Conservation (phyloP, 352 stramenopile genomes). For the Pythium brachiatum region DNA sequence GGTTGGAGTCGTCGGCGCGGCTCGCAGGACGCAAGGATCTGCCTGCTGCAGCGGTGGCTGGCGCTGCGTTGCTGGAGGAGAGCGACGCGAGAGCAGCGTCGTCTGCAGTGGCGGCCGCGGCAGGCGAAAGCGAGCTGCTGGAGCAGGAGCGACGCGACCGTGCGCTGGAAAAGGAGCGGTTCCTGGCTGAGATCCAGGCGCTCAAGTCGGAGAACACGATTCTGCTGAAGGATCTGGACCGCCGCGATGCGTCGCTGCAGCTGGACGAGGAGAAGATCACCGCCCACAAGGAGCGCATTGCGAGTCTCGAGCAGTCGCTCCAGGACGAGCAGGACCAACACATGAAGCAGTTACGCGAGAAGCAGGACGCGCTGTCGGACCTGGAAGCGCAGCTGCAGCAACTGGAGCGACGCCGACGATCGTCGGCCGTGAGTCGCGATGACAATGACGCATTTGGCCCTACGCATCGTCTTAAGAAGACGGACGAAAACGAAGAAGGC, state of each 20-base stretch:
- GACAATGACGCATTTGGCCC: constrained; percentile 54
- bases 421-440: constrained; percentile 40
- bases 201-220: constrained; percentile 71
- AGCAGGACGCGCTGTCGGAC: constrained; percentile 66
- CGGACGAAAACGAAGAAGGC: constrained; percentile 26
- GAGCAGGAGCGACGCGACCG: constrained; percentile 40
- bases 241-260: constrained; percentile 61
- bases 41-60: constrained; percentile 24
- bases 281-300: constrained; percentile 63
- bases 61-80: constrained; percentile 34
- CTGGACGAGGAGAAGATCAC: constrained; percentile 63
- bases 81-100: constrained; percentile 6
- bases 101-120: constrained; percentile 1
- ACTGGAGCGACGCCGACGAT: constrained; percentile 53
- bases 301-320: constrained; percentile 48
- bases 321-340: constrained; percentile 66
- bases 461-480: constrained; percentile 34
- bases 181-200: constrained; percentile 44
- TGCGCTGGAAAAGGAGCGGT: constrained; percentile 47
- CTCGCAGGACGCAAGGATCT: constrained; percentile 24
- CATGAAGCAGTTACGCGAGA: constrained; percentile 60
- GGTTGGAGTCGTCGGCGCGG: constrained; percentile 52
- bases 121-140: constrained; percentile 28
- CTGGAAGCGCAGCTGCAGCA: constrained; percentile 63
- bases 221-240: constrained; percentile 72